phyloP scores from a whole-genome alignment of 2,329 filamentous ascomycete genomes.

The Penicillium sp. region DNA sequence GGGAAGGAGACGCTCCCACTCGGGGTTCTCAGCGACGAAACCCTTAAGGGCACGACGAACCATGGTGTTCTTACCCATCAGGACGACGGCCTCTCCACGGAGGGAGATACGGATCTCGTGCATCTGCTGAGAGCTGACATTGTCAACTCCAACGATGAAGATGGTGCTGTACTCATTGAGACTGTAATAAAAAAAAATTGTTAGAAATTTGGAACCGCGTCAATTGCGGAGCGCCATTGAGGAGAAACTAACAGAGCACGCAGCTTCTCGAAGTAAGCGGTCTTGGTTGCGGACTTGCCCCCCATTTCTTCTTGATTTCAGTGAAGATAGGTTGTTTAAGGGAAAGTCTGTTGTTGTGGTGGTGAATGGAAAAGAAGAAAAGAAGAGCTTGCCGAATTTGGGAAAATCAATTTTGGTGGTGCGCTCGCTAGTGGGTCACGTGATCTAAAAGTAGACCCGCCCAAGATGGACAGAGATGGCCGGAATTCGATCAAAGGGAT shows the following conservation, averaged over 20 bases:
- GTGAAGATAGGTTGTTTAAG: slow-evolving; percentile 99
- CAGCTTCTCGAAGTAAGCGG: slow-evolving; percentile 97
- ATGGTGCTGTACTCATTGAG: slow-evolving; percentile 95
- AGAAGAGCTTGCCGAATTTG: slow-evolving; percentile 22
- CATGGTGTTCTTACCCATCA: slow-evolving; percentile 99
- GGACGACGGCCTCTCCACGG: slow-evolving; percentile 85
- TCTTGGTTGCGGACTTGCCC: slow-evolving; percentile 94
- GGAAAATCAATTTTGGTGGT: slow-evolving; percentile 34
- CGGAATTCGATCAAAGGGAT: slow-evolving; percentile 2
- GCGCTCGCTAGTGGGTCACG: slow-evolving; percentile 41
- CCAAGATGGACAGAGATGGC: slow-evolving; percentile 3
- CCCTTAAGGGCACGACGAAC: slow-evolving; percentile 97
- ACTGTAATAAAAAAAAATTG: not conserved
- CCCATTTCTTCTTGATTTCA: slow-evolving; percentile 89
- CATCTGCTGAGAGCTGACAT: slow-evolving; percentile 99
- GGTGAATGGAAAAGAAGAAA: slow-evolving; percentile 21
- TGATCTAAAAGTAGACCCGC: slow-evolving; percentile 18
- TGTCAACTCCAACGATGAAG: slow-evolving; percentile 97
- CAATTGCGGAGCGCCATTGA: slow-evolving; percentile 68
- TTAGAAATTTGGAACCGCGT: not conserved
- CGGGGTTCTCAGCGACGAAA: slow-evolving; percentile 83
- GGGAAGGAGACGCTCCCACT: slow-evolving; percentile 97
- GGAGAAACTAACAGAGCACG: not conserved
- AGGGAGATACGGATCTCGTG: slow-evolving; percentile 97
- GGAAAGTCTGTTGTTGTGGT: slow-evolving; percentile 53